Evolutionary conservation across 2,329 filamentous ascomycete genomes (phyloP).

Genomic region (Penicillium sp.): DNA sequence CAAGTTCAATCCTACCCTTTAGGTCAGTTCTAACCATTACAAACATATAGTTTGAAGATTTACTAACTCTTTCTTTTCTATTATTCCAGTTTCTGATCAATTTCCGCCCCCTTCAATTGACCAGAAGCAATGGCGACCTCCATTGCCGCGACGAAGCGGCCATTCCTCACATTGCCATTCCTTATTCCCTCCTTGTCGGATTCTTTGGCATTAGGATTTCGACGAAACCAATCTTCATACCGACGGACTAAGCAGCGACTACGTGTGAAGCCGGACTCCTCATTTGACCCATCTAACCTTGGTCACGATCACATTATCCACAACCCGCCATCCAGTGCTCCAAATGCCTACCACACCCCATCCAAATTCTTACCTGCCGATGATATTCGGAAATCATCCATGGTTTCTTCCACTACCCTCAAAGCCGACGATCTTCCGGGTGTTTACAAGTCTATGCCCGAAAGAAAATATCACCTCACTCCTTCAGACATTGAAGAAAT

Average conservation of each 20-base stretch:
- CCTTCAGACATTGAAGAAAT: slow-evolving; percentile 53
- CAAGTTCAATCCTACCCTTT: background rate
- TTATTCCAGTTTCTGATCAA: background rate
- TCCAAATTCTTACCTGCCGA: slow-evolving; percentile 54
- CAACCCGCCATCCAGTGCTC: slow-evolving; percentile 57
- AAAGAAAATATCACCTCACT: slow-evolving; percentile 55
- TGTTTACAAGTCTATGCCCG: slow-evolving; percentile 43
- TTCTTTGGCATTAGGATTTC: slow-evolving; percentile 24
- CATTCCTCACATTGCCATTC: slow-evolving; percentile 32
- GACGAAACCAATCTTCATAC: slow-evolving; percentile 44
- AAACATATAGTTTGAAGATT: background rate
- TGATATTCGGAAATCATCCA: slow-evolving; percentile 47
- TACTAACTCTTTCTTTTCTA: background rate
- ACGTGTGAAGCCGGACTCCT: slow-evolving; percentile 45
- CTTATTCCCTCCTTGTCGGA: slow-evolving; percentile 34
- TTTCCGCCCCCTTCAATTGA: slow-evolving; percentile 1
- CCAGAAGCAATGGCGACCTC: slow-evolving; percentile 24
- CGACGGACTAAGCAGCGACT: slow-evolving; percentile 45
- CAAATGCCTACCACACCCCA: slow-evolving; percentile 57
- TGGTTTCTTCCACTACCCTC: slow-evolving; percentile 16
- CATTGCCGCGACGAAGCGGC: slow-evolving; percentile 26
- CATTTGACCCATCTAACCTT: slow-evolving; percentile 38
- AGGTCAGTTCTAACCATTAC: background rate
- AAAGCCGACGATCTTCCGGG: slow-evolving; percentile 36
- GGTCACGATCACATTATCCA: slow-evolving; percentile 51